Conservation (phyloP, 2,329 filamentous ascomycete genomes). For the Pyricularia grisea region DNA sequence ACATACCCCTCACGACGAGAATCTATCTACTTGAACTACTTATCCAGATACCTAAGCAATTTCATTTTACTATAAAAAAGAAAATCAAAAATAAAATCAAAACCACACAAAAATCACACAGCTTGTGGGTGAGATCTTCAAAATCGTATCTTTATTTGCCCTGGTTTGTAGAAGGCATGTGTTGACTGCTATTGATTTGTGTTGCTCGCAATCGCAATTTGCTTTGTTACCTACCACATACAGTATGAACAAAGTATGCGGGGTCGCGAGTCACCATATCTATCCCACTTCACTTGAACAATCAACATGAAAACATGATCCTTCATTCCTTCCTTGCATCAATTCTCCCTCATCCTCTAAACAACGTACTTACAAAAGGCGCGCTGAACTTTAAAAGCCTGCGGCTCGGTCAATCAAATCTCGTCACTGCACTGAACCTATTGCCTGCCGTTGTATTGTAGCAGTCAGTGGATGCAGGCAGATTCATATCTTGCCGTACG, state of each 20-base stretch:
- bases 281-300: background rate
- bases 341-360: background rate
- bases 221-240: background rate
- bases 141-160: background rate
- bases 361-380: background rate
- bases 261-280: background rate
- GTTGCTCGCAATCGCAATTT: background rate
- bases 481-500: background rate
- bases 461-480: too few species aligned
- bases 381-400: background rate
- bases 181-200: too few species aligned
- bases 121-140: too few species aligned
- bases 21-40: background rate
- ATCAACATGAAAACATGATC: background rate
- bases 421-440: background rate
- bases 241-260: background rate
- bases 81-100: too few species aligned
- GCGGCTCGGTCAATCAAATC: background rate
- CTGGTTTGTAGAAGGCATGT: background rate
- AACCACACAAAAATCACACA: too few species aligned
- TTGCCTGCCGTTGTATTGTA: background rate
- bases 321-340: background rate
- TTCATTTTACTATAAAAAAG: background rate
- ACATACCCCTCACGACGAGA: background rate
- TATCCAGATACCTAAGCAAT: background rate